phyloP scores from a whole-genome alignment of 2,329 filamentous ascomycete genomes.

The Rhynchosporium graminicola region DNA sequence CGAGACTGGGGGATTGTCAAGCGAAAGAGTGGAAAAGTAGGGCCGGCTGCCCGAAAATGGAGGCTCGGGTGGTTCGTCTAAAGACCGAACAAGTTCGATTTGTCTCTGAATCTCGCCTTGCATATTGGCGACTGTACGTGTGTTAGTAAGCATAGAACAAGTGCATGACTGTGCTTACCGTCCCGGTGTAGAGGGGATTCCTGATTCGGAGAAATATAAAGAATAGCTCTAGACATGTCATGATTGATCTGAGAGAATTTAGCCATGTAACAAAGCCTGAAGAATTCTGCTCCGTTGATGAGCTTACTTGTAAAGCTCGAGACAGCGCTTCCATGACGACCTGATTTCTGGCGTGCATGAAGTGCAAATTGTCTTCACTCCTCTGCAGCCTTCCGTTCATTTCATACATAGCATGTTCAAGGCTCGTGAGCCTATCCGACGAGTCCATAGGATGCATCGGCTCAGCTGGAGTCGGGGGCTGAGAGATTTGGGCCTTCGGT shows the following conservation, averaged over 20 bases:
- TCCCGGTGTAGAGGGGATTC: conserved; percentile 81
- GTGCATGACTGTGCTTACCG: conserved; percentile 54
- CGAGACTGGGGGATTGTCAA: conserved; percentile 80
- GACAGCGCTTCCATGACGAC: conserved; percentile 78
- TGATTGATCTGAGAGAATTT: conserved; percentile 69
- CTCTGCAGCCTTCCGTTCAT: conserved; percentile 73
- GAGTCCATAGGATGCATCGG: conserved; percentile 72
- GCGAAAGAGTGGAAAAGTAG: conserved; percentile 60
- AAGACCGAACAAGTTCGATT: conserved; percentile 54
- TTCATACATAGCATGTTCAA: conserved; percentile 85
- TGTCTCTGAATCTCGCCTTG: conserved; percentile 64
- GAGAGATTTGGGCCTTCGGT: conserved; percentile 72
- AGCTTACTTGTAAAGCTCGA: conserved; percentile 65
- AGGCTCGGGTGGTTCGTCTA: conserved; percentile 68
- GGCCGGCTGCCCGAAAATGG: conserved; percentile 64
- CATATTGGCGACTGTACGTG: conserved; percentile 52
- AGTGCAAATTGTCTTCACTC: conserved; percentile 79
- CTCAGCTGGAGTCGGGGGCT: conserved; percentile 83
- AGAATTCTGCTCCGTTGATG: background rate
- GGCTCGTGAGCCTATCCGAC: conserved; percentile 70
- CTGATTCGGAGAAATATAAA: conserved; percentile 70
- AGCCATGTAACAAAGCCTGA: background rate
- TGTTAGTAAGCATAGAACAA: conserved; percentile 32
- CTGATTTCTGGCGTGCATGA: conserved; percentile 79
- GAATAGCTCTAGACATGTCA: conserved; percentile 75